phyloP scores from a whole-genome alignment of 345 rosid genomes.

The Pugionium dolabratum region DNA sequence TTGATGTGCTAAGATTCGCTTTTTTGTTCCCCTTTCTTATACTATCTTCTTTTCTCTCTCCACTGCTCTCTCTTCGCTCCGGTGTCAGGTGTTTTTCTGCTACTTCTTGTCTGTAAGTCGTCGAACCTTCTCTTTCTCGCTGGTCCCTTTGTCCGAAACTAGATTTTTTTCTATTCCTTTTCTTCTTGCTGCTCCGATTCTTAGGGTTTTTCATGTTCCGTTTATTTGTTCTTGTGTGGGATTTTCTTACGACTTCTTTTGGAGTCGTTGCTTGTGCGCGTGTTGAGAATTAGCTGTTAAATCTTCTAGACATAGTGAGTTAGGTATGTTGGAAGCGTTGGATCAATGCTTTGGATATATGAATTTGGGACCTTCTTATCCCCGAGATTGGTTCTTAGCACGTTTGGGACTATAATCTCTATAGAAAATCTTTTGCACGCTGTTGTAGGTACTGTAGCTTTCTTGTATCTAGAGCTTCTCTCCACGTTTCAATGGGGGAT shows the following conservation, averaged over 20 bases:
- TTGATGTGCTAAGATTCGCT: no score
- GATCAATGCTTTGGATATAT: no score
- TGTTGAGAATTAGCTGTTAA: not conserved
- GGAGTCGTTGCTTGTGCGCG: not conserved
- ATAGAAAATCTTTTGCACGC: not conserved
- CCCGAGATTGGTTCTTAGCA: not conserved
- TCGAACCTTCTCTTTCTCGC: no score
- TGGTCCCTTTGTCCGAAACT: not conserved
- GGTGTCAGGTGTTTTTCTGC: constrained; percentile 1
- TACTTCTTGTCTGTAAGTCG: constrained; percentile 13
- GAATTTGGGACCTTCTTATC: not conserved
- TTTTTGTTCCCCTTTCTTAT: no score
- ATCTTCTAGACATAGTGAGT: not conserved
- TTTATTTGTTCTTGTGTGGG: not conserved
- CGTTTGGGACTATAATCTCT: not conserved
- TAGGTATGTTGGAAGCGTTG: not conserved
- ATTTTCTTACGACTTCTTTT: not conserved
- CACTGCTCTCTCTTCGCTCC: not conserved
- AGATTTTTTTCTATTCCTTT: not conserved
- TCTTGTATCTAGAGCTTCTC: constrained; percentile 1
- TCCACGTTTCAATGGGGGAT: constrained; percentile 59
- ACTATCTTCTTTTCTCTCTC: no score
- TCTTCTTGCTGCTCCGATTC: not conserved
- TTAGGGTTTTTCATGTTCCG: constrained; percentile 7
- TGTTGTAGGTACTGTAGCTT: constrained; percentile 20